Evolutionary conservation across 2,329 filamentous ascomycete genomes (phyloP).

Genomic region (Chaetomiaceae sp.): DNA sequence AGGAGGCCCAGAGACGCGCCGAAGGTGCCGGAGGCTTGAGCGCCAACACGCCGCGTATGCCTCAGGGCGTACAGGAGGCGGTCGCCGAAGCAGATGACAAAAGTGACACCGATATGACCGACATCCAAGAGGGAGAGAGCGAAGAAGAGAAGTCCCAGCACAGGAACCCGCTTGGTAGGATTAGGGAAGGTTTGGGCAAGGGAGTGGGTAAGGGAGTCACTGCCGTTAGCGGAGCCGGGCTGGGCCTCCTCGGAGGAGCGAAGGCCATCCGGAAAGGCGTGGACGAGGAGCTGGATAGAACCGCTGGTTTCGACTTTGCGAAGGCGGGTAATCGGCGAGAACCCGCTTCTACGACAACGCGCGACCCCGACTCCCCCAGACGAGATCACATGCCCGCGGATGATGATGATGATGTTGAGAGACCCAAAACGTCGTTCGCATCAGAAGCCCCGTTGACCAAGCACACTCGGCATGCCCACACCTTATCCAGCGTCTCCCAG

Average conservation of each 20-base stretch:
- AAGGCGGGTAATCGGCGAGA: conserved; percentile 12
- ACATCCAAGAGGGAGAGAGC: conserved; percentile 26
- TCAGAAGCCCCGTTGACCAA: conserved; percentile 30
- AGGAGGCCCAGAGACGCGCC: conserved; percentile 48
- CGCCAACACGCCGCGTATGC: conserved; percentile 48
- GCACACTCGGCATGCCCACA: conserved; percentile 30
- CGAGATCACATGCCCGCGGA: conserved; percentile 30
- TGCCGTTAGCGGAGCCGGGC: conserved; percentile 41
- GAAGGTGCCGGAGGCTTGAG: conserved; percentile 46
- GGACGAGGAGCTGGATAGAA: conserved; percentile 50
- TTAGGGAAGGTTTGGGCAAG: conserved; percentile 47
- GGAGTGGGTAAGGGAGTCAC: conserved; percentile 46
- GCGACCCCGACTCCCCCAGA: conserved; percentile 29
- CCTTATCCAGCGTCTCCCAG: conserved; percentile 37
- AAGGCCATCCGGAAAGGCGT: conserved; percentile 48
- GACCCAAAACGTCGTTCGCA: conserved; percentile 33
- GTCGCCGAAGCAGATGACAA: conserved; percentile 32
- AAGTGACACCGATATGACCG: conserved; percentile 21
- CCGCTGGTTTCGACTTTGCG: conserved; percentile 48
- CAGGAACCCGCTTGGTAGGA: conserved; percentile 38
- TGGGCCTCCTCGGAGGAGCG: conserved; percentile 42
- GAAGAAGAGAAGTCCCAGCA: conserved; percentile 28
- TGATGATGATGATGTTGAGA: conserved; percentile 38
- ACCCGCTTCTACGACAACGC: background rate
- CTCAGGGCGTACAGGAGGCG: conserved; percentile 47